Base-by-base conservation (phyloP, 139 green algal species). In the Coelastrella sp. region DNA sequence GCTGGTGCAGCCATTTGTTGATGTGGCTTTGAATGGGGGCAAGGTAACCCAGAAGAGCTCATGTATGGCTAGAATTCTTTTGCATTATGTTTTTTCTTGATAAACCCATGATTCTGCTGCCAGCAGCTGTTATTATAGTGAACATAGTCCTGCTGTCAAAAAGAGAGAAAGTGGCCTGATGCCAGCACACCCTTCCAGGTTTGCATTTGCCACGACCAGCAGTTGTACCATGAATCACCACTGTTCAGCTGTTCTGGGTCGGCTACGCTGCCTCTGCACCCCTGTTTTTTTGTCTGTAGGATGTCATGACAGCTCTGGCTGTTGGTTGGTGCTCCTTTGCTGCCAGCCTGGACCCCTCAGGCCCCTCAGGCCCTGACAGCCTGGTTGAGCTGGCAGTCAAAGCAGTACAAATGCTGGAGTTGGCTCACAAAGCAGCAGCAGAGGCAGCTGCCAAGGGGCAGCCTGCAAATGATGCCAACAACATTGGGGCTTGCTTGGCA, bases 1-100 rank as follows among this genome's bases (percentile, higher is more conserved):
- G 79, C 85, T 98, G 78, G 89, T 92, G 17, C 63, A 81, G 57
- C 96, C 96, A 8, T 95, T 98, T 87, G 87, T 95, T 58, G 94
- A 95, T 8, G 95, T 93, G 5, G 92, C 94, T 0, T 82, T 92
- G 70, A 80, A 91, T 57, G 82, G 87, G 22, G 14, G 25, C 61
- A 27, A 88, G 74, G 15, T 85, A 74, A 24, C 82, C 19, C 35
- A 49, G 35, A 49, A 49, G 35, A 49, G 35, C 35, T 49, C 35
- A 49, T 49, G 35, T 49, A 49, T n/a, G n/a, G n/a, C n/a, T n/a
- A n/a, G n/a, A n/a, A n/a, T n/a, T n/a, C n/a, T n/a, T n/a, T n/a
- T n/a, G n/a, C n/a, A n/a, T n/a, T n/a, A n/a, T n/a, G n/a, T n/a
- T n/a, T n/a, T n/a, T n/a, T n/a, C n/a, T n/a, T 49, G 35, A 49